Evolutionary conservation across 768 basidiomycete genomes (phyloP), one percentile per base, ranked within the genome.

Genomic region (Imleria badia): DNA sequence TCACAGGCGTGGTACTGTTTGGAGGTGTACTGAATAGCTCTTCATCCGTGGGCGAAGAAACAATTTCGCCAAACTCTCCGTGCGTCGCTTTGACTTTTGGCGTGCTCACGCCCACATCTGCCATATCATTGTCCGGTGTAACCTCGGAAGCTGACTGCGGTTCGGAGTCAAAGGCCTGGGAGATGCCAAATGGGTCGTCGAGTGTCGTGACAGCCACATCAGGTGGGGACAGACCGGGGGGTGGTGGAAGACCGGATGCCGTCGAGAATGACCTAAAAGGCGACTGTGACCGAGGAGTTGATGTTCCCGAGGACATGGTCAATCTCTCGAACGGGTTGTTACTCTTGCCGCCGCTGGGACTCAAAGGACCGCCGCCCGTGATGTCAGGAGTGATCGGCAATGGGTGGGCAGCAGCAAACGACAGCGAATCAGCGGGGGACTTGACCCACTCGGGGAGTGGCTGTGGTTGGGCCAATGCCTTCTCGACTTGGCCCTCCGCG

Each of bases 271-370:
- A 74, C 48, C 80, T 66, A 67, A 86, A 86, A 2, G 86, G 85
- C 1, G 86, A 86, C 55, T 81, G 78, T 2, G 85, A 77, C 33
- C 81, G 81, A 38, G 72, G 69, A 31, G 72, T 71, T 4, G 66
- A 61, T 31, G 70, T 58, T 44, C 73, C 78, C 23, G 75, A 71
- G 35, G 77, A 69, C 74, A 79, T 77, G 2, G 77, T 75, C 30
- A 94, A 69, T 43, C 87, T 76, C 55, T 91, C 94, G 65, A 98
- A 98, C 5, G 94, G 95, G 68, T 98, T 98, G 65, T 88, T 96
- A 64, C 90, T 94, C 76, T 90, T 90, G 51, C 72, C 68, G 42
- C 70, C 68, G 20, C 72, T 56, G 6, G 74, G 72, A 22, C 83
- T 78, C 35, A 73, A 62, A 7, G 85, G 81, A 31, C 42, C 45